Conservation (phyloP, 371 early-diverging fungal species). For the Entomophthora muscae region DNA sequence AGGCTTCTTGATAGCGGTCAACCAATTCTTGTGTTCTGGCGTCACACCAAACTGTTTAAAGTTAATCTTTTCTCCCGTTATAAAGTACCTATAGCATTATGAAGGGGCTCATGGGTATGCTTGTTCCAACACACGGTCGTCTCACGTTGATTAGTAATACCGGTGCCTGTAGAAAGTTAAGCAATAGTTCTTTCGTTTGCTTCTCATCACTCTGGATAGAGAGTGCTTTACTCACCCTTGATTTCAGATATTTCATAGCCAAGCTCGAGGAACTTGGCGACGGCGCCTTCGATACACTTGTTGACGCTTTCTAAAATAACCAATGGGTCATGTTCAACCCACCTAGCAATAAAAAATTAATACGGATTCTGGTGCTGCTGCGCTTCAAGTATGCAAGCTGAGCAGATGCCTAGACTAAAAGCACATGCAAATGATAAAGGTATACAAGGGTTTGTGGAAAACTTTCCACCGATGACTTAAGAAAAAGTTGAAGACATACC, state of each 20-base stretch:
- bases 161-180: constrained; percentile 47
- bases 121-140: constrained; percentile 84
- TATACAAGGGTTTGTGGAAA: too few relatives aligned
- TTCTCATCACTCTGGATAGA: too few relatives aligned
- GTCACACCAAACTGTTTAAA: constrained; percentile 69
- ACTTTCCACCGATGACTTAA: too few relatives aligned
- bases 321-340: constrained; percentile 82
- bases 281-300: constrained; percentile 46
- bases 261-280: constrained; percentile 38
- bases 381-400: too few relatives aligned
- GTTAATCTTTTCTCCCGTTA: constrained; percentile 12
- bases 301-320: constrained; percentile 53
- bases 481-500: constrained; percentile 34
- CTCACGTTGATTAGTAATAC: constrained; percentile 94
- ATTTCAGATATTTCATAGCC: constrained; percentile 39
- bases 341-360: constrained; percentile 22
- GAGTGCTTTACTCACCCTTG: constrained; percentile 34
- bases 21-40: constrained; percentile 66
- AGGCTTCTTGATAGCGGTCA: constrained; percentile 25
- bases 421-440: too few relatives aligned
- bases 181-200: too few relatives aligned
- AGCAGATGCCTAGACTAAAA: too few relatives aligned
- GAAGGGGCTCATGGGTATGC: constrained; percentile 59
- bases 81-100: constrained; percentile 46
- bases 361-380: too few relatives aligned